phyloP scores from a whole-genome alignment of 768 basidiomycete species.

The Tubosaeta brunneosetosa region DNA sequence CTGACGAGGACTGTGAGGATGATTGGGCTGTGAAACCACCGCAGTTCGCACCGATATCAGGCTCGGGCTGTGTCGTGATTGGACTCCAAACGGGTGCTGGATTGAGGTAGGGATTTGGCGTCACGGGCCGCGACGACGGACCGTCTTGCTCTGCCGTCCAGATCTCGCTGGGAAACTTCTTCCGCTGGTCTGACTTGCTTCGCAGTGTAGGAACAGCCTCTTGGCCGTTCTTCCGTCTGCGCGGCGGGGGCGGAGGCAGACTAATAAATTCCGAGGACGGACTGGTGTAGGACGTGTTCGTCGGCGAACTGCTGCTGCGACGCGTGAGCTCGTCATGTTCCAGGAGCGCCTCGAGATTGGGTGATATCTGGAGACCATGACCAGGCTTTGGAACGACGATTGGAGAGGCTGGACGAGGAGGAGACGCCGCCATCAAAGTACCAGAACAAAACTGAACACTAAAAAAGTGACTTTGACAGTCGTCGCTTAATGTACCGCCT shows the following conservation, averaged over 20 bases:
- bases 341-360: conserved; percentile 55
- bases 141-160: conserved; percentile 20
- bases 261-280: conserved; percentile 20
- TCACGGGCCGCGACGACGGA: conserved; percentile 16
- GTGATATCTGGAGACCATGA: conserved; percentile 46
- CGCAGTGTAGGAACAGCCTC: conserved; percentile 6
- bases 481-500: too few species aligned
- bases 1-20: conserved; percentile 5
- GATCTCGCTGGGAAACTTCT: conserved; percentile 13
- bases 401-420: conserved; percentile 22
- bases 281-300: conserved; percentile 6
- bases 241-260: conserved; percentile 34
- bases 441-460: neutral
- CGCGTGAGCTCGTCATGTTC: conserved; percentile 53
- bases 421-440: conserved; percentile 17
- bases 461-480: too few species aligned
- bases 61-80: conserved; percentile 3
- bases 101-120: conserved; percentile 35
- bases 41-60: conserved; percentile 14
- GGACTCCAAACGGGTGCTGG: conserved; percentile 27
- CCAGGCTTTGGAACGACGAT: neutral
- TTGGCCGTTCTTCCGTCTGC: conserved; percentile 18
- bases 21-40: neutral
- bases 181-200: conserved; percentile 14
- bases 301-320: conserved; percentile 24